These are phyloP conservation scores for Trichoderma breve DNA, from an alignment of 2,329 filamentous ascomycete genomes.

Conservation along the genomic window DNA sequence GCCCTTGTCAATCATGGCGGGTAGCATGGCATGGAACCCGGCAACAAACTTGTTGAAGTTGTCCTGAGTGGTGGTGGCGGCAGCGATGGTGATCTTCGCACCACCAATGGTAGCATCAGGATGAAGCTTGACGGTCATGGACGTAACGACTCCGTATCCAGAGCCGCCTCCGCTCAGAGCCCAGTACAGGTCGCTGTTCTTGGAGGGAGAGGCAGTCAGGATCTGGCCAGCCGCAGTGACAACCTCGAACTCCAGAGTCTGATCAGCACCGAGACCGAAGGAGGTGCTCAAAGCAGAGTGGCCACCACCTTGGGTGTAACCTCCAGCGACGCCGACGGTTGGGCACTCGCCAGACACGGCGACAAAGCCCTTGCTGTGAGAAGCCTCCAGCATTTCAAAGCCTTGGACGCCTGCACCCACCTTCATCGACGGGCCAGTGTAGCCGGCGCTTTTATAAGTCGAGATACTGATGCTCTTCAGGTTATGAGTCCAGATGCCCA, in stretches of 20 bases:
- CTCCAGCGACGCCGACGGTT: slow-evolving; percentile 58
- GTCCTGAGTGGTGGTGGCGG: neutral
- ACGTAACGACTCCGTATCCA: slow-evolving; percentile 44
- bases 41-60: slow-evolving; percentile 23
- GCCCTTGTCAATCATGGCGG: slow-evolving; percentile 46
- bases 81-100: slow-evolving; percentile 25
- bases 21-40: slow-evolving; percentile 28
- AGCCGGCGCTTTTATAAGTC: slow-evolving; percentile 41
- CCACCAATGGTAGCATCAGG: slow-evolving; percentile 31
- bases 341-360: slow-evolving; percentile 56
- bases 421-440: slow-evolving; percentile 51
- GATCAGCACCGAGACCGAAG: slow-evolving; percentile 58
- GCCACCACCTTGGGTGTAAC: slow-evolving; percentile 60
- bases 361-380: slow-evolving; percentile 44
- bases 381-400: slow-evolving; percentile 45
- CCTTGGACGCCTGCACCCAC: slow-evolving; percentile 55
- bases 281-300: slow-evolving; percentile 50
- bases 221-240: slow-evolving; percentile 50
- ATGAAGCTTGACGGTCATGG: slow-evolving; percentile 37
- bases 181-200: slow-evolving; percentile 57
- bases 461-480: slow-evolving; percentile 42
- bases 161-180: slow-evolving; percentile 57
- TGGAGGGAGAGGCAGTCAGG: slow-evolving; percentile 42
- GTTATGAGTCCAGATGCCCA: slow-evolving; percentile 44
- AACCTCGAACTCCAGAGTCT: slow-evolving; percentile 54